Percentiles rank a stretch among this genome's conserved stretches.
These are phyloP conservation scores for Setaria italica DNA, from an alignment of 202 grass and related monocot species.

Conservation along the genomic window DNA sequence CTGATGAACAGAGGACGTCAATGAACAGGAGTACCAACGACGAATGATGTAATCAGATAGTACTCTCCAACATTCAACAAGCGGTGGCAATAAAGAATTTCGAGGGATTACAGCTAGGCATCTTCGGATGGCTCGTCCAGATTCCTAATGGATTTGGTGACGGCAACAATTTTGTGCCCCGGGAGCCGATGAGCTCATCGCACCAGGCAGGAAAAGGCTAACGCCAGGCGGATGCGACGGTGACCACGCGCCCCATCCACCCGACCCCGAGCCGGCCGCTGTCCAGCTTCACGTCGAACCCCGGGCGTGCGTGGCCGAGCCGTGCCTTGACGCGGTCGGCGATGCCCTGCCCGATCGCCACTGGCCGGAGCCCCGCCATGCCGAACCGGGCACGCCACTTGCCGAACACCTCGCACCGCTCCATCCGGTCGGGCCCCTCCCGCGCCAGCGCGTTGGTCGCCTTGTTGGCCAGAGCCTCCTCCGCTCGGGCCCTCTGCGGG, in stretches of 20 bases:
- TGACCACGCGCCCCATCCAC: slow-evolving; percentile 76
- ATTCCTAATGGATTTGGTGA: slow-evolving; percentile 35
- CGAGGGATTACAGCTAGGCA: not conserved
- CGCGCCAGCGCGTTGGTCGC: slow-evolving; percentile 67
- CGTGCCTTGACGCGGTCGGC: slow-evolving; percentile 53
- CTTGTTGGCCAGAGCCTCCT: slow-evolving; percentile 58
- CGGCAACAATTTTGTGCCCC: slow-evolving; percentile 33
- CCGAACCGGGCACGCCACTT: slow-evolving; percentile 91
- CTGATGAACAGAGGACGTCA: too few relatives aligned
- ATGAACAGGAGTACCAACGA: too few relatives aligned
- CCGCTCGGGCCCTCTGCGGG: slow-evolving; percentile 48
- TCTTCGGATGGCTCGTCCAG: not conserved
- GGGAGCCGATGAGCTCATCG: not conserved
- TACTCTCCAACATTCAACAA: not conserved
- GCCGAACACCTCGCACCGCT: slow-evolving; percentile 88
- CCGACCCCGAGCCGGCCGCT: slow-evolving; percentile 60
- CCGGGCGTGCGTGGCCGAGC: slow-evolving; percentile 1
- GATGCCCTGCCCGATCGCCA: slow-evolving; percentile 49
- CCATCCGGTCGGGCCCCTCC: slow-evolving; percentile 72
- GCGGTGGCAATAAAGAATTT: not conserved
- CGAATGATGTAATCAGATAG: not conserved
- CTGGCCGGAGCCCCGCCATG: slow-evolving; percentile 76
- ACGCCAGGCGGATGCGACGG: slow-evolving; percentile 78
- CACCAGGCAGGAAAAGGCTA: slow-evolving; percentile 18
- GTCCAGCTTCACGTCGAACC: slow-evolving; percentile 67